Conservation (phyloP, 2,329 filamentous ascomycete genomes). For the Myriosclerotinia scirpicola region DNA sequence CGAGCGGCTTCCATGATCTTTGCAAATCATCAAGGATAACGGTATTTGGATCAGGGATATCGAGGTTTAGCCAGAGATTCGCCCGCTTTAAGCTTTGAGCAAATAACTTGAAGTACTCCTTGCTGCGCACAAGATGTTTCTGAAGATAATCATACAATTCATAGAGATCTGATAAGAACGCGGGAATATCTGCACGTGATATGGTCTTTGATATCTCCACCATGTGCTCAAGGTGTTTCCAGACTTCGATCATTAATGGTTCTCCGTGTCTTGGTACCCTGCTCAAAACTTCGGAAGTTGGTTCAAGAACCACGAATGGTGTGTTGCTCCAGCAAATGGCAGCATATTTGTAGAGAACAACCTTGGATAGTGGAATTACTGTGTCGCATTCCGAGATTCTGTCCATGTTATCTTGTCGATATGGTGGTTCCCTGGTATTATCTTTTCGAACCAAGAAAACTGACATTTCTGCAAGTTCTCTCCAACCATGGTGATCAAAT, state of each 20-base stretch:
- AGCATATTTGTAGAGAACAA: slow-evolving; percentile 28
- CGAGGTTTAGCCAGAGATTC: slow-evolving; percentile 32
- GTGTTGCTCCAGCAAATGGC: slow-evolving; percentile 35
- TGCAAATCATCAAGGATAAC: slow-evolving; percentile 26
- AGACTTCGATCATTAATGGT: slow-evolving; percentile 28
- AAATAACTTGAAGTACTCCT: slow-evolving; percentile 3
- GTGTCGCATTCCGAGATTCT: slow-evolving; percentile 18
- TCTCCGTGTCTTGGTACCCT: slow-evolving; percentile 9
- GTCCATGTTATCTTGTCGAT: slow-evolving; percentile 27
- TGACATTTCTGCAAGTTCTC: slow-evolving; percentile 15
- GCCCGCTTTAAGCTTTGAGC: not conserved
- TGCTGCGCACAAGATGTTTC: slow-evolving; percentile 24
- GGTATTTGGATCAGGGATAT: not conserved
- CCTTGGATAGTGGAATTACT: slow-evolving; percentile 26
- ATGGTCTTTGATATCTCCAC: slow-evolving; percentile 26
- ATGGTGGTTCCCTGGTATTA: slow-evolving; percentile 26
- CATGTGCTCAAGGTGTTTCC: slow-evolving; percentile 32
- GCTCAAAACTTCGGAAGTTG: slow-evolving; percentile 26
- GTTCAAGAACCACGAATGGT: slow-evolving; percentile 29
- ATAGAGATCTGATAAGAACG: slow-evolving; percentile 31
- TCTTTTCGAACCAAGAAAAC: slow-evolving; percentile 28
- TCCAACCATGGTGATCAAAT: slow-evolving; percentile 23
- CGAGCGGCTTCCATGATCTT: slow-evolving; percentile 30
- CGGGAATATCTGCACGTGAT: slow-evolving; percentile 14
- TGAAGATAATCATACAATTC: slow-evolving; percentile 34